A percentile compares a stretch with the other conserved stretches of the same genome.
Conservation (phyloP, 345 rosid genomes). For the Moricandia moricandioides region DNA sequence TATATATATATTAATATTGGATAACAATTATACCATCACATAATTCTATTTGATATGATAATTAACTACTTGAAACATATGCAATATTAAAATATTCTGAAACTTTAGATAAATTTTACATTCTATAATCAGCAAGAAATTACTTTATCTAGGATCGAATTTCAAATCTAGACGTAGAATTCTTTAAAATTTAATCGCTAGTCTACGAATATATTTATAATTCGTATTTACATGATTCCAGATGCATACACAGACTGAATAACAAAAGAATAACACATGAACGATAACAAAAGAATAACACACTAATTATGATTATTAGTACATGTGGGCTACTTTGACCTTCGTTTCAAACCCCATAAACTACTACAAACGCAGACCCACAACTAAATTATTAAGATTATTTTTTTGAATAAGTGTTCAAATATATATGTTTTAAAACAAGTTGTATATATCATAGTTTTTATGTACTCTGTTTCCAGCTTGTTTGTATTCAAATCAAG, state of each 20-base stretch:
- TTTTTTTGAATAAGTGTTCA: neutral
- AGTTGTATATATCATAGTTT: slow-evolving; percentile 22
- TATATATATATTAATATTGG: neutral
- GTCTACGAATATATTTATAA: neutral
- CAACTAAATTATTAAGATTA: neutral
- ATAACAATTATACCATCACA: no score
- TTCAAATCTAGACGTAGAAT: no score
- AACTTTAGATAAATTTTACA: no score
- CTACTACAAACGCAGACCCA: neutral
- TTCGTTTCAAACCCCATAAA: neutral
- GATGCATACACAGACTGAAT: neutral
- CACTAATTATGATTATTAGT: neutral
- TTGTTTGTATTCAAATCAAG: slow-evolving; percentile 14
- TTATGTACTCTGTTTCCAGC: slow-evolving; percentile 17
- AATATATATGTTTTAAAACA: neutral
- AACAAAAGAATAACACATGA: neutral
- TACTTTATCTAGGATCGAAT: no score
- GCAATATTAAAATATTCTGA: no score
- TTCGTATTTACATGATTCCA: neutral
- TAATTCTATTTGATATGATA: no score
- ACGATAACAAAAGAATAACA: neutral
- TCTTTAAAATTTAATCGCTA: no score
- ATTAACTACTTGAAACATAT: no score
- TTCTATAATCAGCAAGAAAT: no score
- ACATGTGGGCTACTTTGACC: neutral